Evolutionary conservation across 345 rosid species (phyloP).

Genomic region (Populus tremula): DNA sequence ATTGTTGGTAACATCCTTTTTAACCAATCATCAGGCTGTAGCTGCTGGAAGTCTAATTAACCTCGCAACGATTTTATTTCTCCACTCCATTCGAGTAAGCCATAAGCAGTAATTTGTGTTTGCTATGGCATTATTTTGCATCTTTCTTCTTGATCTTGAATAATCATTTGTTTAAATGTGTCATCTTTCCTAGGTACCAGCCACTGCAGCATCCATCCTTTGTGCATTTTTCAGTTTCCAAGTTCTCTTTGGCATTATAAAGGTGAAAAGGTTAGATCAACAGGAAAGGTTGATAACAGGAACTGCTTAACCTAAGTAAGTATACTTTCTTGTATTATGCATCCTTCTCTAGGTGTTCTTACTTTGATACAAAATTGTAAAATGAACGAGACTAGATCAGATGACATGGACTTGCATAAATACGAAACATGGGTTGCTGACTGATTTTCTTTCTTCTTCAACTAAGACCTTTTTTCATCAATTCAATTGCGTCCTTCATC

Average conservation of each 20-base stretch:
- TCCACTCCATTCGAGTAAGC: slow-evolving; percentile 82
- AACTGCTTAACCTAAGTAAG: slow-evolving; percentile 63
- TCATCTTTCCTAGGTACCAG: slow-evolving; percentile 60
- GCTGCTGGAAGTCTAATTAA: slow-evolving; percentile 95
- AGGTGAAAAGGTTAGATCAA: slow-evolving; percentile 77
- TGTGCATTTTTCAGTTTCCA: slow-evolving; percentile 84
- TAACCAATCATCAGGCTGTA: slow-evolving; percentile 61
- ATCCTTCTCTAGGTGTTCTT: not conserved
- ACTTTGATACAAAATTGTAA: not conserved
- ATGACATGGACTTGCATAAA: not conserved
- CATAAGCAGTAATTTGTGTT: not conserved
- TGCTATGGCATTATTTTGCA: not conserved
- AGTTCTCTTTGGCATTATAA: slow-evolving; percentile 72
- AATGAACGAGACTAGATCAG: not conserved
- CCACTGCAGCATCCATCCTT: slow-evolving; percentile 50
- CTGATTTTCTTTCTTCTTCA: not conserved
- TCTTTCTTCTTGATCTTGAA: not conserved
- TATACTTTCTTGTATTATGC: not conserved
- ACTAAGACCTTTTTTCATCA: not conserved
- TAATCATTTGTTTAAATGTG: slow-evolving; percentile 3
- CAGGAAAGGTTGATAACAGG: slow-evolving; percentile 86
- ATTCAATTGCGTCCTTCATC: not conserved
- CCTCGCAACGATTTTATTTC: slow-evolving; percentile 85
- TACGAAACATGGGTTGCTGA: not conserved
- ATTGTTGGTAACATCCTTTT: slow-evolving; percentile 1